A percentile compares a stretch with the other conserved stretches of the same genome.
These are phyloP conservation scores for Takakia lepidozioides DNA, from an alignment of 225 moss, liverwort and hornwort species.

Conservation along the genomic window DNA sequence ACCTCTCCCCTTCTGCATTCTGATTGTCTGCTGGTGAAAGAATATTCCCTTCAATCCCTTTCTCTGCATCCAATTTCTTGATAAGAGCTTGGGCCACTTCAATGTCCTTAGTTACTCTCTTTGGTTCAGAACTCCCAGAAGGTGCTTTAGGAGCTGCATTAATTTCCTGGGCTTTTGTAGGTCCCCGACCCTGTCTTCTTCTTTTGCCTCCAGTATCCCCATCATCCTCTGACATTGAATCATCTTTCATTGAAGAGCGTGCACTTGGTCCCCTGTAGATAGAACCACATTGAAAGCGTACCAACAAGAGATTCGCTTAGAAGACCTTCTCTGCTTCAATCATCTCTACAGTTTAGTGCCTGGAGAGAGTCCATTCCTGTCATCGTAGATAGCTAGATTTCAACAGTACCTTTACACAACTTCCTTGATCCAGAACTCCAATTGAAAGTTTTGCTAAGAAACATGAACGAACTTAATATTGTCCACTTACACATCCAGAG, in stretches of 20 bases:
- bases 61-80: conserved; percentile 88
- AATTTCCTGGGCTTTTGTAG: conserved; percentile 75
- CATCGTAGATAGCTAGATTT: too few species aligned
- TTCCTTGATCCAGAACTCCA: too few species aligned
- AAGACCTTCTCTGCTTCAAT: too few species aligned
- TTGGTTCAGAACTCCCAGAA: conserved; percentile 62
- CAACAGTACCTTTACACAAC: too few species aligned
- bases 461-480: too few species aligned
- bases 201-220: conserved; percentile 63
- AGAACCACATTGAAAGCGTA: not conserved
- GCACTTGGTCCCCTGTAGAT: conserved; percentile 79
- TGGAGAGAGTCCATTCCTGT: too few species aligned
- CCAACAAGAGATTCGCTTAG: too few species aligned
- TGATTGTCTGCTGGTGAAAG: conserved; percentile 61
- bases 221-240: conserved; percentile 80
- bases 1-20: conserved; percentile 61
- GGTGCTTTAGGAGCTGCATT: conserved; percentile 94
- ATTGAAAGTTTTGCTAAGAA: too few species aligned
- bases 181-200: conserved; percentile 51
- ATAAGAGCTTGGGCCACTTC: conserved; percentile 68
- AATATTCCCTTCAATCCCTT: conserved; percentile 80
- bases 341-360: too few species aligned
- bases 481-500: conserved; percentile 89
- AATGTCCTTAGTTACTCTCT: conserved; percentile 80
- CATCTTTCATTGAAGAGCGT: conserved; percentile 55